Evolutionary conservation across 1,284 basidiomycete species (phyloP), one percentile per base, ranked within the genome.

Genomic region (Microbotryomycetes sp.): DNA sequence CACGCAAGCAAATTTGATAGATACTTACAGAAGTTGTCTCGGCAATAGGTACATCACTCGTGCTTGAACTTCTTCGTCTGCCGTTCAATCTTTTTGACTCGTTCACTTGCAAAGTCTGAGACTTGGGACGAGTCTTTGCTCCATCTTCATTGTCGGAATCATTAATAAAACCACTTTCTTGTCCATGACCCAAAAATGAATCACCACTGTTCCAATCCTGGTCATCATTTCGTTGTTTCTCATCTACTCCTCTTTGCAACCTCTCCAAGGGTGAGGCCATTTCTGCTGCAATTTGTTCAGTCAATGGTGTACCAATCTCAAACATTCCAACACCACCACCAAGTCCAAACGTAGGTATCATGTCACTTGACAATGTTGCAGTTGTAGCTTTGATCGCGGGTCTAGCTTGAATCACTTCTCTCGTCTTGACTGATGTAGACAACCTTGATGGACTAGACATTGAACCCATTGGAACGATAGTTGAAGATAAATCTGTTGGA

Each of bases 191-290:
- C 3, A 63, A 45, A 30, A 66, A n/a, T 28, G 55, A 58, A 42
- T 64, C 62, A 2, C 65, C 62, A 26, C 47, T 50, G 26, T 52
- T 31, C 62, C 65, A 64, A 14, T 19, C 50, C 48, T 49, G 36
- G 0, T 42, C 49, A 50, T 2, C 54, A 54, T 25, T 57, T 57
- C 16, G 32, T 48, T 9, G 49, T 46, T 31, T 30, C 31, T 55
- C 52, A 19, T 57, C 53, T 48, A 59, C 54, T 12, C 59, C 66
- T 15, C 32, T 55, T 49, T 59, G 59, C 22, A 68, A 45, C 30
- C 66, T 32, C 32, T 66, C 64, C 15, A 68, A 47, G 25, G 66
- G 66, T 15, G 59, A 61, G 48, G 57, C 54, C 63, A 68, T 63
- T 46, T 63, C 66, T 19, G 61, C 55, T 2, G 62, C 66, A 1